These are phyloP conservation scores for Candida anglica DNA, from an alignment of 805 yeast species.

Conservation along the genomic window DNA sequence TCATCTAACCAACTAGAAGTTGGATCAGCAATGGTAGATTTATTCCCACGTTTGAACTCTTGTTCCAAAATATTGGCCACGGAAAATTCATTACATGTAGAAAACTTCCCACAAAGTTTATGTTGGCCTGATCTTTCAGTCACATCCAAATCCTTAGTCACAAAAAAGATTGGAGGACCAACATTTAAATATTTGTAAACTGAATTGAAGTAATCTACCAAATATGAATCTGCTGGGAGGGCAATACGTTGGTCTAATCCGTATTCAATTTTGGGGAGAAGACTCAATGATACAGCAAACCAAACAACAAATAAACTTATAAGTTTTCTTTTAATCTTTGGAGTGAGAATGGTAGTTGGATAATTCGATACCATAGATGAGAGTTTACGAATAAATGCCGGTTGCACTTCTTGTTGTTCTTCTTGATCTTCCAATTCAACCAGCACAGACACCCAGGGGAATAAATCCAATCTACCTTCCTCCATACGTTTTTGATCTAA, in stretches of 20 bases:
- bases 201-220: slow-evolving; percentile 77
- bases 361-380: slow-evolving; percentile 20
- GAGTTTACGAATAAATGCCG: slow-evolving; percentile 1
- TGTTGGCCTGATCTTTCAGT: slow-evolving; percentile 63
- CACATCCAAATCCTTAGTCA: slow-evolving; percentile 64
- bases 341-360: slow-evolving; percentile 45
- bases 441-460: slow-evolving; percentile 48
- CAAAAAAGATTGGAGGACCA: slow-evolving; percentile 91
- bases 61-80: slow-evolving; percentile 78
- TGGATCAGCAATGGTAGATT: slow-evolving; percentile 74
- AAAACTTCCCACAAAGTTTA: slow-evolving; percentile 79
- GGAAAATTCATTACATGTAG: slow-evolving; percentile 78
- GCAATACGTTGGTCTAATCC: slow-evolving; percentile 93
- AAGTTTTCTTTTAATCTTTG: slow-evolving; percentile 44
- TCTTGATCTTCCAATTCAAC: slow-evolving; percentile 9
- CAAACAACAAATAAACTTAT: slow-evolving; percentile 54
- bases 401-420: slow-evolving; percentile 7
- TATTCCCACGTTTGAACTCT: slow-evolving; percentile 64
- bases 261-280: slow-evolving; percentile 64
- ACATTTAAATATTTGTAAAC: slow-evolving; percentile 68
- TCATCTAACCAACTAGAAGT: slow-evolving; percentile 93
- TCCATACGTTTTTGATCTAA: slow-evolving; percentile 64
- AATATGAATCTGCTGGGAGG: slow-evolving; percentile 76
- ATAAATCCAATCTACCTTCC: slow-evolving; percentile 53
- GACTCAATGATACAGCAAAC: slow-evolving; percentile 64